A percentile compares a stretch with the other conserved stretches of the same genome.
phyloP scores from a whole-genome alignment of 1,284 basidiomycete species.

The Ceratobasidium sp. region DNA sequence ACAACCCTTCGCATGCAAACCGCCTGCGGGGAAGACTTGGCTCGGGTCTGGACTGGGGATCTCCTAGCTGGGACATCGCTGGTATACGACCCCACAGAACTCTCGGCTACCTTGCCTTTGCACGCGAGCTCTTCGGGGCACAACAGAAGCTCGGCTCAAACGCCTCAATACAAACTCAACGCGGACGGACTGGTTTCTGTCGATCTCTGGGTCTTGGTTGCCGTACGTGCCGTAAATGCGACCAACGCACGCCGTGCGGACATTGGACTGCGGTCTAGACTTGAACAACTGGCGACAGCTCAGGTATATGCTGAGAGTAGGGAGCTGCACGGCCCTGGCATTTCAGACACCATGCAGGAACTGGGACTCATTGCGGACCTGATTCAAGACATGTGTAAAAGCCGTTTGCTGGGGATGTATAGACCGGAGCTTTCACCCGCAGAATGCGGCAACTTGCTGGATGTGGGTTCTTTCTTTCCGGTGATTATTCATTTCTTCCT shows the following conservation, averaged over 20 bases:
- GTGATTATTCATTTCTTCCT: not conserved
- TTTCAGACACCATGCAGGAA: not conserved
- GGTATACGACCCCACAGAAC: slow-evolving; percentile 20
- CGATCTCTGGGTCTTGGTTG: slow-evolving; percentile 41
- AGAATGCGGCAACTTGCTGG: slow-evolving; percentile 49
- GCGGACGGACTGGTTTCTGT: slow-evolving; percentile 35
- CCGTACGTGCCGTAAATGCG: slow-evolving; percentile 21
- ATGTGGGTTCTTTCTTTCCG: slow-evolving; percentile 46
- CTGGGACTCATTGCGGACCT: slow-evolving; percentile 41
- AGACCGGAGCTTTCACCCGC: slow-evolving; percentile 34
- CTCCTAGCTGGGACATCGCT: slow-evolving; percentile 18
- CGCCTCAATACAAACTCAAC: slow-evolving; percentile 30
- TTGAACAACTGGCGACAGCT: slow-evolving; percentile 8
- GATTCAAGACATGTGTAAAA: slow-evolving; percentile 45
- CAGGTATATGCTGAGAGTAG: slow-evolving; percentile 26
- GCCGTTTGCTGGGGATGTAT: slow-evolving; percentile 44
- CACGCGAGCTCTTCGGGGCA: not conserved
- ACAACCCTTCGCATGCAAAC: slow-evolving; percentile 56
- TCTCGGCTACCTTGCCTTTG: not conserved
- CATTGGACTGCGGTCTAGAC: slow-evolving; percentile 7
- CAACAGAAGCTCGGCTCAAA: not conserved
- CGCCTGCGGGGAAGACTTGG: not conserved
- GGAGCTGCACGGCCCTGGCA: slow-evolving; percentile 9
- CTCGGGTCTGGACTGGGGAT: slow-evolving; percentile 28
- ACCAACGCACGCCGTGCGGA: slow-evolving; percentile 6